Percentiles rank a stretch among this genome's conserved stretches.
Evolutionary conservation across 345 rosid species (phyloP).

Genomic region (Hibiscus syriacus): DNA sequence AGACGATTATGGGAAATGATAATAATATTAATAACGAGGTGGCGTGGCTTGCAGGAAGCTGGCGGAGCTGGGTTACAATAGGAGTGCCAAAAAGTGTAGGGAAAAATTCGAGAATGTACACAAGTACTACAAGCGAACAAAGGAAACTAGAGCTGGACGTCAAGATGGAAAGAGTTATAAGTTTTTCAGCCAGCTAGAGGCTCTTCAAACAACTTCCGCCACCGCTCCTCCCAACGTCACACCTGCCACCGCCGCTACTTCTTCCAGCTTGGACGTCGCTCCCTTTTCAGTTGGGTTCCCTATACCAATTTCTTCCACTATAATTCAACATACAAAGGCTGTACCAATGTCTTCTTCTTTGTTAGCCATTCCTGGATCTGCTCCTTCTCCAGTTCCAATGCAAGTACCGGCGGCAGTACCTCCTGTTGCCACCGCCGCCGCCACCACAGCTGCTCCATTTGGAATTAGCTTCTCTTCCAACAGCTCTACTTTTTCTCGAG

Average conservation of each 20-base stretch:
- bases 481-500: constrained; percentile 50
- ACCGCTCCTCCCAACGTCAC: neutral
- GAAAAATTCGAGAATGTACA: constrained; percentile 95
- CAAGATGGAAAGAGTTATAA: constrained; percentile 81
- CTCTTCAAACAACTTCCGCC: constrained; percentile 38
- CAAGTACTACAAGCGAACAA: constrained; percentile 85
- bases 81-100: constrained; percentile 85
- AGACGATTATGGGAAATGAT: neutral
- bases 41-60: constrained; percentile 55
- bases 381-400: neutral
- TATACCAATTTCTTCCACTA: constrained; percentile 20
- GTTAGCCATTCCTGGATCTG: constrained; percentile 15
- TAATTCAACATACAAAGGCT: constrained; percentile 18
- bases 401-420: neutral
- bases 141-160: constrained; percentile 75
- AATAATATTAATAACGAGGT: too few relatives aligned
- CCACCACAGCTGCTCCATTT: constrained; percentile 7
- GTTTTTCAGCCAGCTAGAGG: constrained; percentile 83
- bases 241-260: constrained; percentile 11
- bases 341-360: constrained; percentile 15
- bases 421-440: neutral
- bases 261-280: constrained; percentile 17
- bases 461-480: constrained; percentile 56
- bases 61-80: constrained; percentile 61
- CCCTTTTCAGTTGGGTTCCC: constrained; percentile 55